A percentile compares a stretch with the other conserved stretches of the same genome.
phyloP scores from a whole-genome alignment of 2,329 filamentous ascomycete species.

The Stemphylium vesicarium region DNA sequence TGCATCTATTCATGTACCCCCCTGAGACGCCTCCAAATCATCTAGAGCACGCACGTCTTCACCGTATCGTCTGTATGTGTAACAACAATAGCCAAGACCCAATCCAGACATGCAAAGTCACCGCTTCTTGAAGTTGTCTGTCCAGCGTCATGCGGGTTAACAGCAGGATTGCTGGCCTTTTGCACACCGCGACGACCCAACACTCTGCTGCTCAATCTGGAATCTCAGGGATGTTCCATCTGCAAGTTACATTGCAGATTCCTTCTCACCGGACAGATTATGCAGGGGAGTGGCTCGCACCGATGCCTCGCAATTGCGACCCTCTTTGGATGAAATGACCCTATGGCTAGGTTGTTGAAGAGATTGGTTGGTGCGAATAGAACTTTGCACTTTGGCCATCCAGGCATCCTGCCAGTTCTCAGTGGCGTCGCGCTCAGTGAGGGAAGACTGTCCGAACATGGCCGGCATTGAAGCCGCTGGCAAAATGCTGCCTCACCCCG shows the following conservation, averaged over 20 bases:
- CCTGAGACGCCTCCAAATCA: not conserved
- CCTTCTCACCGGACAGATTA: not conserved
- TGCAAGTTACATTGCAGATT: not conserved
- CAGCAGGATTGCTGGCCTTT: not conserved
- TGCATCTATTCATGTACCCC: constrained; percentile 4
- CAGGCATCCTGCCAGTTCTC: too few relatives aligned
- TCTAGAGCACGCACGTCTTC: not conserved
- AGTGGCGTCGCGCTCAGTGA: not conserved
- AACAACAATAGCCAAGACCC: not conserved
- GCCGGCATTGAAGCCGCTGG: not conserved
- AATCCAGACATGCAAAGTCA: not conserved
- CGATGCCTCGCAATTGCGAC: not conserved
- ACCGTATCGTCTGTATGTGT: constrained; percentile 5
- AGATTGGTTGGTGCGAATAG: too few relatives aligned
- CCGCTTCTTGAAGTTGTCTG: constrained; percentile 1
- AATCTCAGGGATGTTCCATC: not conserved
- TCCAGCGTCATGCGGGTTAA: not conserved
- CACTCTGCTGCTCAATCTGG: not conserved
- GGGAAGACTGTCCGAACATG: not conserved
- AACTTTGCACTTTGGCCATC: too few relatives aligned
- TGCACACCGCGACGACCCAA: not conserved
- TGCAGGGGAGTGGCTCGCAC: not conserved
- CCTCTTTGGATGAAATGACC: not conserved
- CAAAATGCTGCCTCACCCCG: not conserved
- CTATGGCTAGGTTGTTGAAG: too few relatives aligned